These are phyloP conservation scores for Avena atlantica DNA, from an alignment of 176 grass and related monocot genomes.

Conservation along the genomic window DNA sequence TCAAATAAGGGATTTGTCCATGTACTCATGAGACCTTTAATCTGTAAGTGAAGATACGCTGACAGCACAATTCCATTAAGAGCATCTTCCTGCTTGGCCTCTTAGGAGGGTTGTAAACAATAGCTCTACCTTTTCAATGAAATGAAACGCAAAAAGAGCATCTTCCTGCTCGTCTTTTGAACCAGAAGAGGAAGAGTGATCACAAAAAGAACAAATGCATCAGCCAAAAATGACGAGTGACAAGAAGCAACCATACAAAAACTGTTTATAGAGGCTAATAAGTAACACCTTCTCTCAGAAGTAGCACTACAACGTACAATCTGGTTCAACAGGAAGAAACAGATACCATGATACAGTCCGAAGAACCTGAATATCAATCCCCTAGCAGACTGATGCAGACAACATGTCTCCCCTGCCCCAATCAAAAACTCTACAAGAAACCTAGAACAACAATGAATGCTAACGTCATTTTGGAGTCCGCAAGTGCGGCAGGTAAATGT, in stretches of 20 bases:
- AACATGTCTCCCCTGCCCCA: background rate
- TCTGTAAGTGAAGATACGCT: slow-evolving; percentile 79
- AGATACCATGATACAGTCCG: slow-evolving; percentile 79
- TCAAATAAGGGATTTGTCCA: slow-evolving; percentile 99
- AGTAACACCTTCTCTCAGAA: slow-evolving; percentile 69
- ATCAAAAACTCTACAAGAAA: background rate
- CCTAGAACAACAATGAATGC: background rate
- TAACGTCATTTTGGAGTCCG: background rate
- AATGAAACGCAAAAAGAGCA: slow-evolving; percentile 39
- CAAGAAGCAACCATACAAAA: slow-evolving; percentile 40
- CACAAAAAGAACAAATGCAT: slow-evolving; percentile 40
- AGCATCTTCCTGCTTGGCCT: slow-evolving; percentile 64
- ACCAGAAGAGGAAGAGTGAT: slow-evolving; percentile 50
- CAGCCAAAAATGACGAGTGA: slow-evolving; percentile 38
- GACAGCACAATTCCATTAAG: slow-evolving; percentile 68
- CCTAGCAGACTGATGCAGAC: background rate
- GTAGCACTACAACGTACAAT: slow-evolving; percentile 42
- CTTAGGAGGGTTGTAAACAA: too few species aligned
- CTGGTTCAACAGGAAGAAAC: slow-evolving; percentile 79
- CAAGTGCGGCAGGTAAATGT: background rate
- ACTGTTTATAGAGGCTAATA: slow-evolving; percentile 13
- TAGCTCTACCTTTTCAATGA: too few species aligned
- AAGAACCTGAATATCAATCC: slow-evolving; percentile 34
- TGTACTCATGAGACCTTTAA: slow-evolving; percentile 81
- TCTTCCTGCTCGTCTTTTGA: slow-evolving; percentile 86